These are phyloP conservation scores for Calonectria multiphialidica DNA, from an alignment of 2,329 filamentous ascomycete genomes.

Conservation along the genomic window DNA sequence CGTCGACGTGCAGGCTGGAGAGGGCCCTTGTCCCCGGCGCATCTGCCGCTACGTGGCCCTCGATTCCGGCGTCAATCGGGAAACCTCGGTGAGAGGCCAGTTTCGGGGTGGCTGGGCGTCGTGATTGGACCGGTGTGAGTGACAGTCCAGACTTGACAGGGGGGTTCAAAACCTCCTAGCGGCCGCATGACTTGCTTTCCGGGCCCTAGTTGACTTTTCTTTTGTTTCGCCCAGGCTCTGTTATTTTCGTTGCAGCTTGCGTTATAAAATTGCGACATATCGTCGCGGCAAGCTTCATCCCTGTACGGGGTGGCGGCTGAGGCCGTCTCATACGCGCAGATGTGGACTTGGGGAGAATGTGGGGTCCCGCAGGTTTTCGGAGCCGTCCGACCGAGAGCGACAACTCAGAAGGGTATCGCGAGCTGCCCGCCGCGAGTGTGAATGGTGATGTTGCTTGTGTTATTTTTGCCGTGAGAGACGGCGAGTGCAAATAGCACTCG, in stretches of 20 bases:
- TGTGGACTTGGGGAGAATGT: conserved; percentile 3
- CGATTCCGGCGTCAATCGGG: conserved; percentile 2
- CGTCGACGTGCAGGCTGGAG: background rate
- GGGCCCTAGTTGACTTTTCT: background rate
- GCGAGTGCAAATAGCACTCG: background rate
- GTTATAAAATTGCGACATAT: conserved; percentile 4
- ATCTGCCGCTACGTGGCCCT: conserved; percentile 1
- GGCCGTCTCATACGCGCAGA: background rate
- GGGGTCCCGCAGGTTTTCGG: background rate
- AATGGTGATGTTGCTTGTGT: background rate
- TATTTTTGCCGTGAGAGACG: background rate
- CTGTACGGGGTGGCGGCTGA: background rate
- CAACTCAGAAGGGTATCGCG: background rate
- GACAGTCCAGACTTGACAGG: background rate
- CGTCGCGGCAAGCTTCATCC: background rate
- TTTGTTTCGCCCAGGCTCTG: background rate
- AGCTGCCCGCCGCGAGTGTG: background rate
- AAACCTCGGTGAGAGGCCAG: background rate
- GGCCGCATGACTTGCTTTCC: background rate
- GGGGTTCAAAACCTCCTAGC: background rate
- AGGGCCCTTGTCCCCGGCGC: background rate
- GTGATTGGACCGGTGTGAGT: conserved; percentile 3
- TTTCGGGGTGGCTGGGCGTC: background rate
- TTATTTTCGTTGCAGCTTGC: conserved; percentile 1
- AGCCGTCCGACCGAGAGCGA: background rate